Evolutionary conservation across 805 yeast genomes (phyloP).

Genomic region (Komagataella ulmi): DNA sequence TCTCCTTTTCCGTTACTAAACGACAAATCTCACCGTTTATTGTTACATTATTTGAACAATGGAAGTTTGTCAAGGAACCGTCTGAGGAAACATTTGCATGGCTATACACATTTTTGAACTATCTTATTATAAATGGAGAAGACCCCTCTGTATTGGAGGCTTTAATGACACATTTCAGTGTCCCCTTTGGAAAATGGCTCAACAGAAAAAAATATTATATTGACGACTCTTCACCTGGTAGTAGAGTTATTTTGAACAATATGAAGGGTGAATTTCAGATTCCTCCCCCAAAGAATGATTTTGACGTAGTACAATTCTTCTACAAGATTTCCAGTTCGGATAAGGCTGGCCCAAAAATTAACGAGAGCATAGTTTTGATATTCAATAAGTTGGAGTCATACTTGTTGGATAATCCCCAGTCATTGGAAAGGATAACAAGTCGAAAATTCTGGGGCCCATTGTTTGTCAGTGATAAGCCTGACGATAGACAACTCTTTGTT

Average conservation of each 20-base stretch:
- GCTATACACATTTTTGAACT: background rate
- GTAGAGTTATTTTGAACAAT: background rate
- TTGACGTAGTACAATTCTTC: background rate
- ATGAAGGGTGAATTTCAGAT: background rate
- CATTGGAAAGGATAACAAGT: background rate
- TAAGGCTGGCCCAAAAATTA: background rate
- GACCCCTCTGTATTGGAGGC: background rate
- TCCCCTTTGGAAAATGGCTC: background rate
- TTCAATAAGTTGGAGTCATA: background rate
- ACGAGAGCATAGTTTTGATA: background rate
- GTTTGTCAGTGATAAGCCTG: background rate
- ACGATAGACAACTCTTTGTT: background rate
- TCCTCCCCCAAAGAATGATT: background rate
- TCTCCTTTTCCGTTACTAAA: conserved; percentile 13
- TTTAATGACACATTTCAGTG: background rate
- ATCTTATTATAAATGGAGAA: background rate
- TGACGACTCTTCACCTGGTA: background rate
- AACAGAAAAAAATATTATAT: background rate
- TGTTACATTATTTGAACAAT: conserved; percentile 53
- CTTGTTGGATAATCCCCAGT: background rate
- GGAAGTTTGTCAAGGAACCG: background rate
- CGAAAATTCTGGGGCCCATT: background rate
- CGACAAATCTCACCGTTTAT: conserved; percentile 38
- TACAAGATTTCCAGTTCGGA: background rate
- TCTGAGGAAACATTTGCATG: background rate